Conservation (phyloP, 2,329 filamentous ascomycete species). For the Colletotrichum higginsianum region DNA sequence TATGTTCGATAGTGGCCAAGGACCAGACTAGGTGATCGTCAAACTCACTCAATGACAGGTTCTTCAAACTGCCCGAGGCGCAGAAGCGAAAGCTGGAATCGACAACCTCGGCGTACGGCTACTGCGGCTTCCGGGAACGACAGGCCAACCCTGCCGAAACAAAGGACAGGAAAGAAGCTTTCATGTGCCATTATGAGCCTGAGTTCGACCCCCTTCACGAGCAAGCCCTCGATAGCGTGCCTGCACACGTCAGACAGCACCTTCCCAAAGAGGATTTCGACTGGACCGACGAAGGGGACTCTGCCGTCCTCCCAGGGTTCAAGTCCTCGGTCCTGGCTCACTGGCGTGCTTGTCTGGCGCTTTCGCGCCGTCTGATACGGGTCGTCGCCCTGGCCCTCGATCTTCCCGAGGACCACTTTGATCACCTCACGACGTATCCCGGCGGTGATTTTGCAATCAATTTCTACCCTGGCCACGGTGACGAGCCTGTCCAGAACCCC, state of each 20-base stretch:
- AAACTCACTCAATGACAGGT: slow-evolving; percentile 45
- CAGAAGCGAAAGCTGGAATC: slow-evolving; percentile 48
- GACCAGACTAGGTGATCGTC: slow-evolving; percentile 29
- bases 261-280: slow-evolving; percentile 40
- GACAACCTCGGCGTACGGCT: slow-evolving; percentile 44
- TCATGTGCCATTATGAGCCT: slow-evolving; percentile 56
- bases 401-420: slow-evolving; percentile 44
- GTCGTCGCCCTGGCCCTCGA: slow-evolving; percentile 46
- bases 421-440: slow-evolving; percentile 41
- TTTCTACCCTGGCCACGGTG: slow-evolving; percentile 45
- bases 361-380: slow-evolving; percentile 44
- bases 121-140: slow-evolving; percentile 34
- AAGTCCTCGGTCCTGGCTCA: slow-evolving; percentile 60
- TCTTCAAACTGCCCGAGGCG: slow-evolving; percentile 50
- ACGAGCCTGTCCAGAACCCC: slow-evolving; percentile 33
- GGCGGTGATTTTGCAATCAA: slow-evolving; percentile 47
- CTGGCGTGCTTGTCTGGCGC: slow-evolving; percentile 51
- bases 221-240: slow-evolving; percentile 23
- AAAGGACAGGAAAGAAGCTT: slow-evolving; percentile 49
- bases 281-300: slow-evolving; percentile 45
- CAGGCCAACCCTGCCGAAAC: slow-evolving; percentile 47
- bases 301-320: slow-evolving; percentile 54
- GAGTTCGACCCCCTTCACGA: slow-evolving; percentile 54
- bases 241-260: slow-evolving; percentile 35
- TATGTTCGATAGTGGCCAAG: slow-evolving; percentile 49